A percentile compares a stretch with the other conserved stretches of the same genome.
Conservation (phyloP, 352 stramenopile species). For the Phytophthora hibernalis region DNA sequence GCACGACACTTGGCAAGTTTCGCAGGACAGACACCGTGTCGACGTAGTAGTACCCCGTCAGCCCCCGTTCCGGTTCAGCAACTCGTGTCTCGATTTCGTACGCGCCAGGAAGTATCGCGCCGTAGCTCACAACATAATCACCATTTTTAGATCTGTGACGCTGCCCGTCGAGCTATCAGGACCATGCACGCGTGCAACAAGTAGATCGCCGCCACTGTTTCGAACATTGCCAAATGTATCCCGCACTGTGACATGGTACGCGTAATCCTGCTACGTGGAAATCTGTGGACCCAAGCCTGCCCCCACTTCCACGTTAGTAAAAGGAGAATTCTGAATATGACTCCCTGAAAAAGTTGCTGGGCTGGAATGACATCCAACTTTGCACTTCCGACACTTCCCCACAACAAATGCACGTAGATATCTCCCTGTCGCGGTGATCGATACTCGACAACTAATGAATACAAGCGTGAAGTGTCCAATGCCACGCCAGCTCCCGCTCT, state of each 20-base stretch:
- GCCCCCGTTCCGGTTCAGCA: constrained; percentile 30
- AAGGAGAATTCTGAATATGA: constrained; percentile 63
- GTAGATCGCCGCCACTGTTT: constrained; percentile 41
- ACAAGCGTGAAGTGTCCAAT: constrained; percentile 48
- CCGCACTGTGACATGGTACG: constrained; percentile 44
- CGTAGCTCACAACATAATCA: constrained; percentile 52
- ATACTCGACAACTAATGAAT: constrained; percentile 72
- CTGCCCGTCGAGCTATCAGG: constrained; percentile 35
- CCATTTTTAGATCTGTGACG: constrained; percentile 50
- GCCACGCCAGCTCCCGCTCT: constrained; percentile 29
- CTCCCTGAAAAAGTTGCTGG: constrained; percentile 46
- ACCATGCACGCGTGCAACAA: constrained; percentile 46
- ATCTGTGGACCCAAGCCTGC: constrained; percentile 43
- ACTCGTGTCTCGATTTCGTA: constrained; percentile 64
- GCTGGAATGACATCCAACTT: constrained; percentile 58
- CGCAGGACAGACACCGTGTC: constrained; percentile 26
- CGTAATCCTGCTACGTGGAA: constrained; percentile 23
- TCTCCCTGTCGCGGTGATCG: constrained; percentile 46
- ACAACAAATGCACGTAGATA: constrained; percentile 55
- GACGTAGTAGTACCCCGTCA: constrained; percentile 51
- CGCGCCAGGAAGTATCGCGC: constrained; percentile 30
- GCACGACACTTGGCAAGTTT: constrained; percentile 28
- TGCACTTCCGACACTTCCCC: constrained; percentile 38
- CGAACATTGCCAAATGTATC: constrained; percentile 58
- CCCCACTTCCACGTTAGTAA: constrained; percentile 51